Evolutionary conservation across 345 rosid genomes (phyloP), one percentile per base, ranked within the genome.

Genomic region (Sisymbrium irio): DNA sequence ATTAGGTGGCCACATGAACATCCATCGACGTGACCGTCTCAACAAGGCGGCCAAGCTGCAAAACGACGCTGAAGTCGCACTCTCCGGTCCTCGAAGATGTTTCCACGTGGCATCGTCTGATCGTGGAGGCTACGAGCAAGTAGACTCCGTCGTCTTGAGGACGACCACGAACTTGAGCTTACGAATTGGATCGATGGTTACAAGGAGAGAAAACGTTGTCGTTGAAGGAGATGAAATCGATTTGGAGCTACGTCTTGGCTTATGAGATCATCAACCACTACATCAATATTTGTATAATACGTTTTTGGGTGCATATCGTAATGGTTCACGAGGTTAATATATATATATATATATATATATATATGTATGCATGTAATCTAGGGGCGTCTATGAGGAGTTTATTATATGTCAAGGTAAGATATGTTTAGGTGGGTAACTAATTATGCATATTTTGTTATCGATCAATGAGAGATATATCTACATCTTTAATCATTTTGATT

Each of bases 231-330:
- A 82, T 81, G 87, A 87, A 58, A 57, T 90, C 41, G 98, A 92
- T 78, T 87, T 92, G 91, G 98, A 92, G 86, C 93, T 92, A 73
- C 88, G 98, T 75, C 92, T 92, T 69, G 98, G 98, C 50, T 85
- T 39, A 37, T 76, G 45, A 59, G 45, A 67, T 40, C 41, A 14
- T 63, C 20, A 46, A 17, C 58, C 3, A 37, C 62, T 60, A 28
- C 37, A 59, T 58, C 6, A 30, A 60, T 49, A 67, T 35, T 19
- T 74, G 67, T 74, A 10, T 66, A 58, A 58, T 67, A 65, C 10
- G 54, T 66, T 74, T 62, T 47, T 61, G 69, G 74, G 63, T 67
- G 69, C 67, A 32, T 50, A 67, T 20, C 60, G n/a, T 60, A 60
- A 60, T 60, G 74, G 54, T 41, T 67, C 53, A 50, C 9, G 45